Conservation (phyloP, 805 yeast genomes). For the Candida loeiensis region DNA sequence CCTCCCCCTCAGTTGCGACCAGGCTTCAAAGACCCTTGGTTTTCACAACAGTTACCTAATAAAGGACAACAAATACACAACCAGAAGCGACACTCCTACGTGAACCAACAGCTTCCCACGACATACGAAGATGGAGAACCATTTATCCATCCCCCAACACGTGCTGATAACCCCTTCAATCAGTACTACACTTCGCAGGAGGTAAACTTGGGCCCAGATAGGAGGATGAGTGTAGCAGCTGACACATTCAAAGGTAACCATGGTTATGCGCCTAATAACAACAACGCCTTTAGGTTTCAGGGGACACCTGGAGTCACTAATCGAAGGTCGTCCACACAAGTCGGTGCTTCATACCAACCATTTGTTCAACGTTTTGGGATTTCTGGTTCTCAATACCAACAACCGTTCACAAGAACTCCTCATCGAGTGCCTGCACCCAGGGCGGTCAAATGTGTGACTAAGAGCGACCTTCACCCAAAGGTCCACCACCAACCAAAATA, state of each 20-base stretch:
- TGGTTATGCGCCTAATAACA: constrained; percentile 1
- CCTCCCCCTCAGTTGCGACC: constrained; percentile 11
- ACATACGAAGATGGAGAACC: constrained; percentile 46
- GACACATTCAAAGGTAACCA: constrained; percentile 13
- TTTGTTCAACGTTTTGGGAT: constrained; percentile 1
- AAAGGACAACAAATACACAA: constrained; percentile 25
- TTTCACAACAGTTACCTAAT: constrained; percentile 27
- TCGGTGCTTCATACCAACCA: constrained; percentile 10
- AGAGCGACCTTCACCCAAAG: constrained; percentile 58
- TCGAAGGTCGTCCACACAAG: constrained; percentile 25
- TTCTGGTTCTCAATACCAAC: constrained; percentile 9
- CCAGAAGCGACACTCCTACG: constrained; percentile 31
- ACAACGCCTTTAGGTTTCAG: constrained; percentile 5
- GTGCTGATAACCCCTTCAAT: constrained; percentile 45
- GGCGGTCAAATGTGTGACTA: constrained; percentile 39
- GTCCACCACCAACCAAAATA: constrained; percentile 62
- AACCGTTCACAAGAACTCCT: constrained; percentile 1
- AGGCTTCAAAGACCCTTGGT: constrained; percentile 46
- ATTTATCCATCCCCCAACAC: constrained; percentile 40
- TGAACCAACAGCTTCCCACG: constrained; percentile 43
- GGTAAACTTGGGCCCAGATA: constrained; percentile 28
- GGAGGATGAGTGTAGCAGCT: constrained; percentile 39
- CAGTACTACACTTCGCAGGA: constrained; percentile 40
- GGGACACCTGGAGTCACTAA: constrained; percentile 12
- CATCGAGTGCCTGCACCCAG: constrained; percentile 42